Conservation (phyloP, 2,329 filamentous ascomycete species). For the Diaporthe eres region DNA sequence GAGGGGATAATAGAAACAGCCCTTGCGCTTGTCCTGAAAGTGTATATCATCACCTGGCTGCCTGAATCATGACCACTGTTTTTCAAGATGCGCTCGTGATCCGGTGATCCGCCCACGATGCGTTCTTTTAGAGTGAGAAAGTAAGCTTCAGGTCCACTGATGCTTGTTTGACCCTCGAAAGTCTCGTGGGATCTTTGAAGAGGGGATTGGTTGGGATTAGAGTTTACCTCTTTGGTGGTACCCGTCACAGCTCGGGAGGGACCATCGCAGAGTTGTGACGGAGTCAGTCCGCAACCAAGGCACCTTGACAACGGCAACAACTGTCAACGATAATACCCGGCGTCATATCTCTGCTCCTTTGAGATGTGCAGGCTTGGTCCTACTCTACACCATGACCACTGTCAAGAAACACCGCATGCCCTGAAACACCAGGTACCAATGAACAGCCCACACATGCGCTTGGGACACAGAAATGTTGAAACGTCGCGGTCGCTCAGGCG, state of each 20-base stretch:
- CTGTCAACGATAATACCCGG: background rate
- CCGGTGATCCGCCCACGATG: conserved; percentile 2
- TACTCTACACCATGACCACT: background rate
- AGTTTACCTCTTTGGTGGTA: conserved; percentile 22
- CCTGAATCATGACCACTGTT: background rate
- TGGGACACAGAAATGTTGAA: conserved; percentile 3
- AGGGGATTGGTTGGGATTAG: background rate
- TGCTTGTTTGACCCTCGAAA: conserved; percentile 3
- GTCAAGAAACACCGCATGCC: conserved; percentile 1
- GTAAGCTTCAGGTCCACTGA: background rate
- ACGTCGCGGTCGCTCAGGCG: background rate
- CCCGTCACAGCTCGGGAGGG: conserved; percentile 1
- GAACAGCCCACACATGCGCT: background rate
- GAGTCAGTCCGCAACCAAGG: background rate
- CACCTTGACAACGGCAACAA: background rate
- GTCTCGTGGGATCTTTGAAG: background rate
- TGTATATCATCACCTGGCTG: background rate
- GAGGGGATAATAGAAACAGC: conserved; percentile 6
- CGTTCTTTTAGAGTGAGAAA: background rate
- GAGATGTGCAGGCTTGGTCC: background rate
- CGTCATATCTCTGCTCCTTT: background rate
- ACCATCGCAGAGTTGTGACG: background rate
- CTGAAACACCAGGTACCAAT: conserved; percentile 12
- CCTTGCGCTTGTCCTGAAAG: conserved; percentile 1
- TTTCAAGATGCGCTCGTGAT: conserved; percentile 2